phyloP scores from a whole-genome alignment of 2,329 filamentous ascomycete species.

The Fusarium decemcellulare region DNA sequence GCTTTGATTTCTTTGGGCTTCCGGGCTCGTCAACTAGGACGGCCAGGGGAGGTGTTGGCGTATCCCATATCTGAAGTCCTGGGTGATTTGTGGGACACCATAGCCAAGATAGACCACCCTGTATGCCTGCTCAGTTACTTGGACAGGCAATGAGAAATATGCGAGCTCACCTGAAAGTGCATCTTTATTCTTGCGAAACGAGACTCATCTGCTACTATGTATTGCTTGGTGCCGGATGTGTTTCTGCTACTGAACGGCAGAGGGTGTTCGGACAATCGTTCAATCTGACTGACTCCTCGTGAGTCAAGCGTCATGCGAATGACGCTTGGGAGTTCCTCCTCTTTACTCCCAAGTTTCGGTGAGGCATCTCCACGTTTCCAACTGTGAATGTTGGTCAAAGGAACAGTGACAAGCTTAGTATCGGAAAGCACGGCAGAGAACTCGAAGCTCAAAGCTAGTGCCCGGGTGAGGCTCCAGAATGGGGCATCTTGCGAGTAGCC shows the following conservation, averaged over 20 bases:
- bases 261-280: neutral
- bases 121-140: neutral
- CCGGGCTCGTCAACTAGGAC: neutral
- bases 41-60: neutral
- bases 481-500: neutral
- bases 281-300: neutral
- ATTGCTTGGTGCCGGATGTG: neutral
- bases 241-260: neutral
- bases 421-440: neutral
- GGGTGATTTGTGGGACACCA: neutral
- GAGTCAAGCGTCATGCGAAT: neutral
- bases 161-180: neutral
- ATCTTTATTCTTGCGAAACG: neutral
- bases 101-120: neutral
- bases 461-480: neutral
- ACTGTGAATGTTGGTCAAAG: neutral
- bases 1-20: no score
- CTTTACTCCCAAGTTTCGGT: neutral
- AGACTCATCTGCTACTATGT: neutral
- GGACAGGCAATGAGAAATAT: neutral
- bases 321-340: neutral
- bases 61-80: neutral
- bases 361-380: neutral
- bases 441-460: neutral
- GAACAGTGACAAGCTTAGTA: neutral